Conservation (phyloP, 805 yeast species). For the Komagataella kurtzmanii region DNA sequence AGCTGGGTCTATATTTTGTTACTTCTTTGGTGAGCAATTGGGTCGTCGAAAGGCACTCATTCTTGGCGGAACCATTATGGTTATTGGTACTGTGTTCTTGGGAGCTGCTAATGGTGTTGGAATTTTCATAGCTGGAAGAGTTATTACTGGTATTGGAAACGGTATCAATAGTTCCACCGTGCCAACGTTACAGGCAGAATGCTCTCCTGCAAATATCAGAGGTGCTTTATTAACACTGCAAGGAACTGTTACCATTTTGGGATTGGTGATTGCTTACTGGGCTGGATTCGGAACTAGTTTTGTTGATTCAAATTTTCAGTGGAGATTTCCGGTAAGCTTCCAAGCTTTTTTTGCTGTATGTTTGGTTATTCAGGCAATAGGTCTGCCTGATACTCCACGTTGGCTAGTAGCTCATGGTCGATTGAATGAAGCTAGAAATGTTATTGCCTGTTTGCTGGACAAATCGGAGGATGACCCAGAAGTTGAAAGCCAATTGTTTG, state of each 20-base stretch:
- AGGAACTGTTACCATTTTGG: conserved; percentile 23
- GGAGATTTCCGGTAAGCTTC: conserved; percentile 33
- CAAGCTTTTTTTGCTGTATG: conserved; percentile 24
- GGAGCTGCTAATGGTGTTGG: conserved; percentile 8
- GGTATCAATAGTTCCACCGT: conserved; percentile 30
- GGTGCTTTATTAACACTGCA: conserved; percentile 25
- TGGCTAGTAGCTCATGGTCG: conserved; percentile 34
- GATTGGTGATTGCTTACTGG: conserved; percentile 31
- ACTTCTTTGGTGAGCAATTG: conserved; percentile 20
- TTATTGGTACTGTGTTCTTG: conserved; percentile 19
- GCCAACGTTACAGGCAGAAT: conserved; percentile 33
- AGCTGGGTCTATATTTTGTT: conserved; percentile 26
- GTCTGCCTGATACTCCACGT: conserved; percentile 40
- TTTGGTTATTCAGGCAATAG: conserved; percentile 9
- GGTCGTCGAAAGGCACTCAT: conserved; percentile 25
- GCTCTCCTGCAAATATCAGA: conserved; percentile 22
- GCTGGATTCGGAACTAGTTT: conserved; percentile 27
- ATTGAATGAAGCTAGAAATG: conserved; percentile 24
- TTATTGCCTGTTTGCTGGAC: conserved; percentile 18
- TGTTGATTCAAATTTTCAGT: conserved; percentile 20
- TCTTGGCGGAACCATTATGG: conserved; percentile 21
- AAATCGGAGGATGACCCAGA: conserved; percentile 5
- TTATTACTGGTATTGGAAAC: conserved; percentile 29
- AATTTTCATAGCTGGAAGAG: conserved; percentile 27
- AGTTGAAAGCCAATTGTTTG: conserved; percentile 3